Evolutionary conservation across 441 rosid species (phyloP), one percentile per base, ranked within the genome.

Genomic region (Kokia cookei): DNA sequence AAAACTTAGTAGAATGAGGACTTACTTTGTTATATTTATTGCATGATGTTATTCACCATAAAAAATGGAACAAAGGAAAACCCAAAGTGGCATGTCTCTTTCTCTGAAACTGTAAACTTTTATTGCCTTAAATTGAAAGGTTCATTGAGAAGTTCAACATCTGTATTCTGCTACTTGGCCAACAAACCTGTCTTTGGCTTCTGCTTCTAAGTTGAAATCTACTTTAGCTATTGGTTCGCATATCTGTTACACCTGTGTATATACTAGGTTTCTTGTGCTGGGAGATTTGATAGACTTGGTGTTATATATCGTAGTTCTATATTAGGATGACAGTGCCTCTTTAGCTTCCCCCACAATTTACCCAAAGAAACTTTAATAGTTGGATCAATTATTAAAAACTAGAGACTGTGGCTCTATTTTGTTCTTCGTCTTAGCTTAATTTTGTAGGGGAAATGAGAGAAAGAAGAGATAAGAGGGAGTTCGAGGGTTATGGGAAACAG

Each of bases 371-470:
- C 22, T 19, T 19, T 19, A 19, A 19, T 19, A 19, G 22, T 19
- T 19, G 22, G 22, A 19, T 19, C 22, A 19, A 19, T 19, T 19
- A 19, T 19, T 19, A 19, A 19, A 19, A 19, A 19, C 22, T 0
- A 78, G 43, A 78, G 78, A 62, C 22, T 40, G 79, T 65, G 73
- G 59, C 54, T 66, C 50, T 60, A 77, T 73, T n/a, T 53, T 19
- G 22, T 19, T 72, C 64, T 72, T 19, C 22, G 0, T 75, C 58
- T 71, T 6, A 60, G 80, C 43, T 65, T 74, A 62, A 65, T 57
- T 67, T 48, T 66, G 66, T 45, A 54, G 79, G 45, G 12, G 12
- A 68, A 69, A 78, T 74, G 27, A 68, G 83, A 78, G 68, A 69
- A 40, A 63, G 62, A 64, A 75, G 76, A 59, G 12, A 54, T 1